phyloP scores from a whole-genome alignment of 2,329 filamentous ascomycete genomes.

The Monilinia fructigena region DNA sequence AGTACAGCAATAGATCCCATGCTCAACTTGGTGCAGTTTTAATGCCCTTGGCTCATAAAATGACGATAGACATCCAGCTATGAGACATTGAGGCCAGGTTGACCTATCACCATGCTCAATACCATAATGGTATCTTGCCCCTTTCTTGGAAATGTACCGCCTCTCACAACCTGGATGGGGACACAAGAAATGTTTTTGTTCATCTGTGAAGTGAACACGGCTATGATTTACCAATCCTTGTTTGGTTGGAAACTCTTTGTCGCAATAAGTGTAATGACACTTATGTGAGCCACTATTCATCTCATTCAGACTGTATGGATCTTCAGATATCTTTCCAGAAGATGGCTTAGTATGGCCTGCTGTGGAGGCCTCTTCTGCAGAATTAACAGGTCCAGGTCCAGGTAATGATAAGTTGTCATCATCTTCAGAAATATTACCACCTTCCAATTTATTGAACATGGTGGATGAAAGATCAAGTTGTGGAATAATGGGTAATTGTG shows the following conservation, averaged over 20 bases:
- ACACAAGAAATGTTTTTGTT: background rate
- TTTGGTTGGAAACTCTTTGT: background rate
- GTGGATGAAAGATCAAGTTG: no score
- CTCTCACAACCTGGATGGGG: background rate
- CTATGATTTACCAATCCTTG: background rate
- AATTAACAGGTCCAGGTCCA: no score
- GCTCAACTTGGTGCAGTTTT: background rate
- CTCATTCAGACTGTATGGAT: no score
- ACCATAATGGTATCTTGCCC: background rate
- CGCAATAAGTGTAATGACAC: background rate
- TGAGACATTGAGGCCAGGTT: constrained; percentile 4
- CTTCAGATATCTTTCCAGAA: no score
- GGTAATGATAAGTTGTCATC: no score
- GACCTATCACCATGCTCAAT: background rate
- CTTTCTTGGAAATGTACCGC: background rate
- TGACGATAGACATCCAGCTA: background rate
- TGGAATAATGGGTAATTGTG: no score
- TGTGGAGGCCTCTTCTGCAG: no score
- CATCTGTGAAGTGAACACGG: background rate
- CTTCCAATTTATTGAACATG: no score
- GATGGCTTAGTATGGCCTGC: no score
- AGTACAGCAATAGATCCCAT: background rate
- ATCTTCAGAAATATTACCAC: no score
- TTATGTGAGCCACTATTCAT: no score
- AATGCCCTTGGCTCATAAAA: background rate